A percentile compares a stretch with the other conserved stretches of the same genome.
These are phyloP conservation scores for Pythium sukuiense DNA, from an alignment of 352 stramenopile genomes.

Conservation along the genomic window DNA sequence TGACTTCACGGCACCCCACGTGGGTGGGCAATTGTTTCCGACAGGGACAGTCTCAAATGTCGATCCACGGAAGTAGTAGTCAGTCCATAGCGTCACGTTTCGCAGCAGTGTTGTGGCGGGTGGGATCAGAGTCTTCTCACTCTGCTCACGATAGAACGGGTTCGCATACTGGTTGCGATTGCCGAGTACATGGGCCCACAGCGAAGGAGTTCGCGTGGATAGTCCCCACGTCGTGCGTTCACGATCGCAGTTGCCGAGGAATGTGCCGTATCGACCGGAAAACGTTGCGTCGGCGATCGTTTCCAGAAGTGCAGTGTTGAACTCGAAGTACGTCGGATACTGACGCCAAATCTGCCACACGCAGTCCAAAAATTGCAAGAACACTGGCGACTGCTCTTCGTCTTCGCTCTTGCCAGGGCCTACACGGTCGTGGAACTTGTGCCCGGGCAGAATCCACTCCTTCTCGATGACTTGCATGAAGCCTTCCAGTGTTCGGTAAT, in stretches of 20 bases:
- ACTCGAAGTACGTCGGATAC: slow-evolving; percentile 87
- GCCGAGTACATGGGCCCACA: slow-evolving; percentile 64
- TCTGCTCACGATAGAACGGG: slow-evolving; percentile 66
- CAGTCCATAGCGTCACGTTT: slow-evolving; percentile 78
- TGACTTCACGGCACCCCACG: slow-evolving; percentile 30
- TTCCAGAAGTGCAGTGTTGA: slow-evolving; percentile 70
- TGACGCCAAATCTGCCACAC: slow-evolving; percentile 82
- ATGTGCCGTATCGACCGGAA: slow-evolving; percentile 81
- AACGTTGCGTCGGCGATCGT: slow-evolving; percentile 70
- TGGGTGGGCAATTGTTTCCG: slow-evolving; percentile 48
- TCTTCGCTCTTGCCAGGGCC: slow-evolving; percentile 64
- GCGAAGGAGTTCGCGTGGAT: slow-evolving; percentile 56
- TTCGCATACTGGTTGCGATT: slow-evolving; percentile 54
- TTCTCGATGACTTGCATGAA: slow-evolving; percentile 85
- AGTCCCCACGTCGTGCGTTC: slow-evolving; percentile 59
- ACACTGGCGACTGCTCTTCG: slow-evolving; percentile 86
- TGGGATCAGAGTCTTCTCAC: slow-evolving; percentile 53
- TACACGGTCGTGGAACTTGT: slow-evolving; percentile 90
- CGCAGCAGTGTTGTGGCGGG: slow-evolving; percentile 54
- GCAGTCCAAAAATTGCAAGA: slow-evolving; percentile 90
- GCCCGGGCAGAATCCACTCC: slow-evolving; percentile 84
- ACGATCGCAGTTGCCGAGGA: slow-evolving; percentile 87
- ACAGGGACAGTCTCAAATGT: slow-evolving; percentile 40
- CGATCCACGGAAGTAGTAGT: slow-evolving; percentile 74
- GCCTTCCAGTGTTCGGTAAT: slow-evolving; percentile 83